Evolutionary conservation across 2,329 filamentous ascomycete species (phyloP), one percentile per base, ranked within the genome.

Genomic region (Seiridium cupressi): DNA sequence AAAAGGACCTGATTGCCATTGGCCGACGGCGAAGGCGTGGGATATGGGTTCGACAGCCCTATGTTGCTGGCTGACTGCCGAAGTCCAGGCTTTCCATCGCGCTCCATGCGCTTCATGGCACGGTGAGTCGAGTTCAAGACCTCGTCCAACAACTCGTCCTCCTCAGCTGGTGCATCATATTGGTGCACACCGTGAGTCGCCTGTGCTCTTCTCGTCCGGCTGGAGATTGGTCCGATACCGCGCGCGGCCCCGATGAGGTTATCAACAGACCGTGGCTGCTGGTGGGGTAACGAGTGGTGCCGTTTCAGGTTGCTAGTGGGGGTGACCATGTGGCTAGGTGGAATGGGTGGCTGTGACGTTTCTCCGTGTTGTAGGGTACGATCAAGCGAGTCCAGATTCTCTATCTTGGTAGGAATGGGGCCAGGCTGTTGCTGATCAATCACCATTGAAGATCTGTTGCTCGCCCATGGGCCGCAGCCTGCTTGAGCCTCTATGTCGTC

Each of bases 141-240:
- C 75, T 99, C 95, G 66, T 97, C 93, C 8, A 98, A 82, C 8
- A 99, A 83, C 76, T 99, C 95, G 61, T 99, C 95, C 71, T 98
- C 94, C 75, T 99, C 95, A 69, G 96, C 93, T 1, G 95, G 92
- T 0, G 93, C 93, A 71, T 99, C 95, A 72, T 98, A 97, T 63
- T 91, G 90, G 55, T 91, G 89, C 54, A 90, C 87, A 4, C 90
- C 90, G 63, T 92, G 89, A 4, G 82, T 79, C 11, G 91, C 88
- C 72, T 96, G 84, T 10, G 91, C 89, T 62, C 92, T 85, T 61
- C 94, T 84, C 11, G 93, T 95, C 63, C 93, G 84, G 73, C 89
- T 92, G 1, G 91, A 93, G 56, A 92, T 84, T 1, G 92, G 90
- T 0, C 84, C 81, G 34, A 74, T 71, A 51, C 73, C 75, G 11